Evolutionary conservation across 495 filamentous ascomycete genomes (phyloP), one percentile per base, ranked within the genome.

Genomic region (Neurospora sp.): DNA sequence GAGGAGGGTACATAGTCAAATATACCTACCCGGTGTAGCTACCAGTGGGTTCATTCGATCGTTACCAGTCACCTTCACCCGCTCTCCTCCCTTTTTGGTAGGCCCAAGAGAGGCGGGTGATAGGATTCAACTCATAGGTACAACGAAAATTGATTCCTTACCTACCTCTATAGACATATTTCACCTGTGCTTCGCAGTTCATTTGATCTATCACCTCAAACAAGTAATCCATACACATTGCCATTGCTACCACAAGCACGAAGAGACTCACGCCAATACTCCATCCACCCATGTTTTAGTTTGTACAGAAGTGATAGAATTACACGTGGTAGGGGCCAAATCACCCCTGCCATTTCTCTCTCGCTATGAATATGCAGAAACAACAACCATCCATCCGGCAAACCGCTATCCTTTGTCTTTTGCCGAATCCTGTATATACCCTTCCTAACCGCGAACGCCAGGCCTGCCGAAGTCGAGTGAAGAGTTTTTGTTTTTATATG

Each of bases 381-480:
- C 54, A 5, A 62, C 54, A 66, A 66, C 54, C 4, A 66, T 66
- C 12, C 54, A 62, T 20, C 12, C 54, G 23, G 11, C 54, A 27
- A 31, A 6, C 54, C 23, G 54, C 54, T 54, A 31, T 4, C 54
- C 12, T 31, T 31, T 62, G 11, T 62, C 54, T 31, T 27, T 62
- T 62, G 54, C 20, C 54, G 23, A 31, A 62, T 31, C 54, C 54
- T 66, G 27, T 31, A 66, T 62, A 16, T 66, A 35, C 12, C 54
- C 54, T 66, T 35, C 54, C 54, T 46, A 73, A 77, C 49, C 70
- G 54, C 27, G 73, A 85, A 85, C 83, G 83, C 83, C 83, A 78
- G 76, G 81, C 83, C 83, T 84, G 83, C 83, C 82, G 75, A 77
- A 79, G 77, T 84, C 83, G 83, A 84, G 83, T 84, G 83, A 84